Evolutionary conservation across 371 early-diverging fungal genomes (phyloP).

Genomic region (Sanchytrium tribonematis): DNA sequence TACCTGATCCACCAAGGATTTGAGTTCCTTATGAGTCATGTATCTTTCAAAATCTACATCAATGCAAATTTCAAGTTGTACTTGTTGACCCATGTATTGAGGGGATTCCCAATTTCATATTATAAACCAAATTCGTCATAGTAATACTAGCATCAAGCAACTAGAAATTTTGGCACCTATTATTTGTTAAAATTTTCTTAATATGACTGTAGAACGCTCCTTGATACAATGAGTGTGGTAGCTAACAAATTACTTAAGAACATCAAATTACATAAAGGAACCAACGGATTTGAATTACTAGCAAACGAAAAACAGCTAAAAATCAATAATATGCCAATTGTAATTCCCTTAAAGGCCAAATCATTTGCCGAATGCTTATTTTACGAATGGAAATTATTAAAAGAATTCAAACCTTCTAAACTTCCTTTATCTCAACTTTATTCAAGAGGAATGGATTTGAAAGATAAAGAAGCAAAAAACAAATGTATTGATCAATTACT

Average conservation of each 20-base stretch:
- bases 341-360: background rate
- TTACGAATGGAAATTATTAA: background rate
- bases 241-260: background rate
- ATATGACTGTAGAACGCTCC: no score
- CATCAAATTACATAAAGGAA: background rate
- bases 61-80: conserved; percentile 1
- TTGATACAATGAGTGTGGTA: no score
- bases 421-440: conserved; percentile 1
- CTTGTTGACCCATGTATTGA: no score
- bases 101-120: no score
- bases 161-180: no score
- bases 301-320: background rate
- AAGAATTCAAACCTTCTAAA: background rate
- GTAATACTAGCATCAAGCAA: no score
- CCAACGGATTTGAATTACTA: background rate
- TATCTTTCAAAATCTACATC: background rate
- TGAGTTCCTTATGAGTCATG: conserved; percentile 1
- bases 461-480: background rate
- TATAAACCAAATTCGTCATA: no score
- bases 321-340: background rate
- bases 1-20: background rate
- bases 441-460: background rate
- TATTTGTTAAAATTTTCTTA: no score
- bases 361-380: background rate
- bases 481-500: background rate